Base-by-base conservation (phyloP, 345 rosid genomes). In the Microcos paniculata region DNA sequence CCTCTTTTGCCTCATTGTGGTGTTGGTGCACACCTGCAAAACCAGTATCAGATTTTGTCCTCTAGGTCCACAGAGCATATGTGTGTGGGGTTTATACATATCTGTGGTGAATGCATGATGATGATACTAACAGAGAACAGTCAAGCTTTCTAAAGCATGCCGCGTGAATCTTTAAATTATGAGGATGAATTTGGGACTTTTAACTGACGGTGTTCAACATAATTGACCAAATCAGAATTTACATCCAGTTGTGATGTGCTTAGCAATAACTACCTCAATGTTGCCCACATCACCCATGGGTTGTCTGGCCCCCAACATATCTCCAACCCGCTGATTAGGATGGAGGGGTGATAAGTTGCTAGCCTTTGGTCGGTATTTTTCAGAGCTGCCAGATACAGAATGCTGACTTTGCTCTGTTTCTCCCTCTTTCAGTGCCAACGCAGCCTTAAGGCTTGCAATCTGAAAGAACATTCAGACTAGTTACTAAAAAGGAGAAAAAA, bases 361-460 rank as follows among this genome's bases (percentile, higher is more conserved):
- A 72, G 89, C 80, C 84, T 87, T 93, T 77, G 84, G 84, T 81
- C 84, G 81, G 78, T 75, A 74, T 76, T 83, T 84, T 76, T 89
- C 97, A 58, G 88, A 78, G 82, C 82, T 88, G 62, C 85, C 78
- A 43, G 92, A 81, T 21, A 77, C 73, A 43, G 87, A 81, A 62
- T 76, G 83, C 65, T 81, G 90, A 30, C 63, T 75, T 35, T 74
- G 84, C 49, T 85, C 90, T 42, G 87, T 49, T 49, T 85, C 97
- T 66, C 82, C 89, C 55, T 91, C 94, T 81, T 89, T 93, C 82
- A 87, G 86, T 46, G 89, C 88, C 33, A 96, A 83, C 75, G 97
- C 96, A 70, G 91, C 90, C 87, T 90, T 96, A 51, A 93, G 95
- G 76, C 80, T 88, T 55, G 93, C 90, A 77, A 96, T 82, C 99